Evolutionary conservation across 2,329 filamentous ascomycete species (phyloP).

Genomic region (Sphaerulina populicola): DNA sequence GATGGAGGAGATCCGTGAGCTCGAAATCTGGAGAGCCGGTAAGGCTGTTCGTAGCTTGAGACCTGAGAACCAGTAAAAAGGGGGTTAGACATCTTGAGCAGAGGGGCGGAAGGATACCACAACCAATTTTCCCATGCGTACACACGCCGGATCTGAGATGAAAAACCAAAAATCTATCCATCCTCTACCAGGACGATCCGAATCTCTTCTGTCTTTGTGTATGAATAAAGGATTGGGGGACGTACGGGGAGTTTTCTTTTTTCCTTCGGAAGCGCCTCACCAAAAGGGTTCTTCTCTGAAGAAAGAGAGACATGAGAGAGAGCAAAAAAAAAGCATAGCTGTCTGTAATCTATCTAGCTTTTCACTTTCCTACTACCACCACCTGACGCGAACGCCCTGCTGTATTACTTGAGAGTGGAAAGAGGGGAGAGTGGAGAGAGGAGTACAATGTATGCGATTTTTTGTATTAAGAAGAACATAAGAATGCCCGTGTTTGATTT

Average conservation of each 20-base stretch:
- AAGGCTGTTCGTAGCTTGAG: constrained; percentile 70
- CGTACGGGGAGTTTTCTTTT: not conserved
- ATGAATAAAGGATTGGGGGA: not conserved
- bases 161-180: not conserved
- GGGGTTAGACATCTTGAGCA: not conserved
- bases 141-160: not conserved
- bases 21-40: constrained; percentile 98
- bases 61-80: constrained; percentile 32
- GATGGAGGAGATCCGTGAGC: constrained; percentile 94
- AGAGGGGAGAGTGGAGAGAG: no score
- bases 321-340: not conserved
- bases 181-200: not conserved
- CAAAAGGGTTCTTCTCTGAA: no score
- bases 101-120: not conserved
- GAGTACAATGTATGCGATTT: no score
- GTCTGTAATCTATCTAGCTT: not conserved
- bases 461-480: no score
- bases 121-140: not conserved
- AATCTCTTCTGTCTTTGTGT: not conserved
- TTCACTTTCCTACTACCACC: not conserved
- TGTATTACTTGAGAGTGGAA: not conserved
- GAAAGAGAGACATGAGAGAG: no score
- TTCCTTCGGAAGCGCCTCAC: no score
- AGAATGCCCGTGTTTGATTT: no score
- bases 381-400: not conserved